Evolutionary conservation across 192 early-diverging fungal species (phyloP).

Genomic region (Mortierella claussenii): DNA sequence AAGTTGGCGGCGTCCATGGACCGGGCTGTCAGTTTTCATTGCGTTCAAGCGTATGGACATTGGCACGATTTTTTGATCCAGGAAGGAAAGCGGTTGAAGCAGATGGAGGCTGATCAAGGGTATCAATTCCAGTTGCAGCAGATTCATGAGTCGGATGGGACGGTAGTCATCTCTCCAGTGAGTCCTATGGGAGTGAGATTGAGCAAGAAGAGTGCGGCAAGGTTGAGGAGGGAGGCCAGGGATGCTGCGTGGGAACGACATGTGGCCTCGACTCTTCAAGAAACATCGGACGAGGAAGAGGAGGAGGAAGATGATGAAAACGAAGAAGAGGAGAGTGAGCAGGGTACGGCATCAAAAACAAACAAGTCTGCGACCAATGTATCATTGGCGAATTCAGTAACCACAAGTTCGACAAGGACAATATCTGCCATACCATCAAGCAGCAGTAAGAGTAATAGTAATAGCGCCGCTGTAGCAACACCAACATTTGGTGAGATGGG

Average conservation of each 20-base stretch:
- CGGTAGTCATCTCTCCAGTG: background rate
- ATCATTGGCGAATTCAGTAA: background rate
- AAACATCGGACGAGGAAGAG: constrained; percentile 48
- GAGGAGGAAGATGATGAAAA: constrained; percentile 49
- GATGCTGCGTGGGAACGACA: constrained; percentile 48
- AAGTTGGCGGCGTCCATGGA: constrained; percentile 72
- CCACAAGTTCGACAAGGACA: background rate
- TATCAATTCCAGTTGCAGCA: constrained; percentile 21
- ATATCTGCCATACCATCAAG: too few relatives aligned
- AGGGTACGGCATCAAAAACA: background rate
- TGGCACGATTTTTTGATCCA: constrained; percentile 60
- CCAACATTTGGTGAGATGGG: too few relatives aligned
- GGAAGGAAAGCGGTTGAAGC: constrained; percentile 43
- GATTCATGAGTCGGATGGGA: constrained; percentile 19
- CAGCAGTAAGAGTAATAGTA: background rate
- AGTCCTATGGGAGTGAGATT: constrained; percentile 11
- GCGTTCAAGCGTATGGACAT: constrained; percentile 79
- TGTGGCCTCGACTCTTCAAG: constrained; percentile 46
- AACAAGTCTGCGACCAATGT: background rate
- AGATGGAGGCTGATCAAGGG: constrained; percentile 22
- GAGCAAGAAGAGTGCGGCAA: constrained; percentile 24
- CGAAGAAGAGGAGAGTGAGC: constrained; percentile 22
- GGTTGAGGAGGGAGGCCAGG: constrained; percentile 29
- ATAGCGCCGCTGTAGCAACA: background rate
- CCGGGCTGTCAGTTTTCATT: constrained; percentile 78